These are phyloP conservation scores for Fusarium sp. DNA, from an alignment of 2,329 filamentous ascomycete species.

Conservation along the genomic window DNA sequence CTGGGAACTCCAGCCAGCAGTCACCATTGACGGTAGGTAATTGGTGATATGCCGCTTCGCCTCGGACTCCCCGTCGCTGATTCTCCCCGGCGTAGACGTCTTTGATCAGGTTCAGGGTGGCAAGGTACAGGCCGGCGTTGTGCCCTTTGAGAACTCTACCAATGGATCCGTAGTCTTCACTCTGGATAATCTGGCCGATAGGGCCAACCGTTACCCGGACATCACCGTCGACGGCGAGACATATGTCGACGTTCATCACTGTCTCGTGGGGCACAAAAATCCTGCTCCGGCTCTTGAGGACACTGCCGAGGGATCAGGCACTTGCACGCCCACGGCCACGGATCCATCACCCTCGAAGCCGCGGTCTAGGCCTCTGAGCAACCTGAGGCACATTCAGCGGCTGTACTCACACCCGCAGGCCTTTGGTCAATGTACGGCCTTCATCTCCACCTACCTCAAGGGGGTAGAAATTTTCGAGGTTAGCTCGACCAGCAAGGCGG, in stretches of 20 bases:
- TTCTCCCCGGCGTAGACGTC: constrained; percentile 67
- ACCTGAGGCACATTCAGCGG: constrained; percentile 74
- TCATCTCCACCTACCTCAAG: constrained; percentile 77
- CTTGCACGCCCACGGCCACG: constrained; percentile 62
- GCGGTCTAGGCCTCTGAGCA: constrained; percentile 59
- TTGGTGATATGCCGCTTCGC: not conserved
- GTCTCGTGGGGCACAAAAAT: constrained; percentile 72
- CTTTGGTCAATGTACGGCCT: constrained; percentile 88
- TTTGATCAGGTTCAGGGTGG: constrained; percentile 81
- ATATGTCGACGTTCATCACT: constrained; percentile 91
- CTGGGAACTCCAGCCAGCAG: constrained; percentile 63
- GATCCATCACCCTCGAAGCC: constrained; percentile 60
- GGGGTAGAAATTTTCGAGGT: constrained; percentile 85
- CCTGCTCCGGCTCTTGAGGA: constrained; percentile 45
- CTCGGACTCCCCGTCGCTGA: constrained; percentile 14
- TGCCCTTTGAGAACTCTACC: constrained; percentile 96
- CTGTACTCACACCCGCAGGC: constrained; percentile 96
- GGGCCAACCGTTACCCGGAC: constrained; percentile 71
- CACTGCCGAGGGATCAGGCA: constrained; percentile 53
- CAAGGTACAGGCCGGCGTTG: constrained; percentile 77
- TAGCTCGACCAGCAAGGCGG: constrained; percentile 86
- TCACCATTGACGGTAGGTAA: constrained; percentile 62
- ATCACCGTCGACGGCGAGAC: constrained; percentile 84
- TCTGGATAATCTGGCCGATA: constrained; percentile 87
- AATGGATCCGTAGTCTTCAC: constrained; percentile 94